Percentiles rank a stretch among this genome's conserved stretches.
These are phyloP conservation scores for Trichomonas vaginalis DNA, from an alignment of 208 protist species.

Conservation along the genomic window DNA sequence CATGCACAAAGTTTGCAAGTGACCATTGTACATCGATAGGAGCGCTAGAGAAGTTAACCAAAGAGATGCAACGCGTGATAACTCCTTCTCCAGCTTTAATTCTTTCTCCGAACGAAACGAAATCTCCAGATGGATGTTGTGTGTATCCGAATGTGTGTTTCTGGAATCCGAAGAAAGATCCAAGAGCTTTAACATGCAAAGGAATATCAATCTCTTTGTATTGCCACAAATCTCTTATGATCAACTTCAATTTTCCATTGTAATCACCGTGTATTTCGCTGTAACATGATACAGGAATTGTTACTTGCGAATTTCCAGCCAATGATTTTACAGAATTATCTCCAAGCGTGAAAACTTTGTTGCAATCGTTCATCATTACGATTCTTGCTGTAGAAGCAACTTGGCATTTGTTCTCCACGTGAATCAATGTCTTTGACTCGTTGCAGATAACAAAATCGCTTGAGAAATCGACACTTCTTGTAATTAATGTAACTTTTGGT, in stretches of 20 bases:
- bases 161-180: neutral
- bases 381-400: neutral
- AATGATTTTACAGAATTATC: neutral
- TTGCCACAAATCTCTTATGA: neutral
- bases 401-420: neutral
- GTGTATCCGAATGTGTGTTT: constrained; percentile 9
- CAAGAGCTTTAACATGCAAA: constrained; percentile 6
- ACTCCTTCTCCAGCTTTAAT: neutral
- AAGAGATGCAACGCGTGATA: neutral
- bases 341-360: neutral
- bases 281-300: constrained; percentile 1
- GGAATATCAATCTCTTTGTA: neutral
- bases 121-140: neutral
- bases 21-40: neutral
- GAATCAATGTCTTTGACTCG: neutral
- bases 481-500: neutral
- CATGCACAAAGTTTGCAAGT: neutral
- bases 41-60: neutral
- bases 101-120: neutral
- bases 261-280: constrained; percentile 1
- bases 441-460: neutral
- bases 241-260: neutral
- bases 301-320: neutral
- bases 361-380: neutral
- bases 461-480: neutral